phyloP scores from a whole-genome alignment of 2,329 filamentous ascomycete species.

The Alternaria sp. region DNA sequence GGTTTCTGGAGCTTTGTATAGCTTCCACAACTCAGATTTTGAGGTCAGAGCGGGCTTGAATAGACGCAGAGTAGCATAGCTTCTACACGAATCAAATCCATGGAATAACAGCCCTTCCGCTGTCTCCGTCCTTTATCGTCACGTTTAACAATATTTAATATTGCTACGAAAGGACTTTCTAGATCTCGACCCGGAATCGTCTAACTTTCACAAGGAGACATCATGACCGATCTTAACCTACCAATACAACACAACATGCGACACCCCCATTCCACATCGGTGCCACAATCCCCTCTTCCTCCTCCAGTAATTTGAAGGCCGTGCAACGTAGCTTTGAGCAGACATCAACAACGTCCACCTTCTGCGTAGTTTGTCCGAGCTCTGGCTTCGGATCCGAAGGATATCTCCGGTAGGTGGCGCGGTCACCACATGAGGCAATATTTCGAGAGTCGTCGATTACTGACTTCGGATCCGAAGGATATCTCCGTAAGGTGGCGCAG shows the following conservation, averaged over 20 bases:
- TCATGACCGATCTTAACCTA: rapidly evolving
- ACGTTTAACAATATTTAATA: not conserved
- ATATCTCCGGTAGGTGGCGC: not conserved
- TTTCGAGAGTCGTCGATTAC: too few relatives aligned
- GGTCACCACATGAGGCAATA: too few relatives aligned
- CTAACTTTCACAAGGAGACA: not conserved
- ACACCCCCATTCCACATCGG: not conserved
- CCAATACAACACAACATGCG: not conserved
- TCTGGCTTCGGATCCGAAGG: not conserved
- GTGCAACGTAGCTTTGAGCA: too few relatives aligned
- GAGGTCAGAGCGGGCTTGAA: not conserved
- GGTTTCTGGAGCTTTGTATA: not conserved
- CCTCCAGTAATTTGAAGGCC: not conserved
- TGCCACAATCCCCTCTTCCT: not conserved
- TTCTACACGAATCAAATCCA: not conserved
- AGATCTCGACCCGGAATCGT: not conserved
- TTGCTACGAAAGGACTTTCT: not conserved
- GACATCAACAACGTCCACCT: too few relatives aligned
- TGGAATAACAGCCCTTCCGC: rapidly evolving
- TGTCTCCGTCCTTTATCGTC: not conserved
- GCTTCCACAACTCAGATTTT: not conserved
- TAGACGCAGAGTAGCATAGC: not conserved
- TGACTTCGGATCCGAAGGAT: too few relatives aligned
- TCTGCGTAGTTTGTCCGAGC: not conserved
- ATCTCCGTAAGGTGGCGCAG: too few relatives aligned